Evolutionary conservation across 257 asterid genomes (phyloP).

Genomic region (Gentiana straminea): DNA sequence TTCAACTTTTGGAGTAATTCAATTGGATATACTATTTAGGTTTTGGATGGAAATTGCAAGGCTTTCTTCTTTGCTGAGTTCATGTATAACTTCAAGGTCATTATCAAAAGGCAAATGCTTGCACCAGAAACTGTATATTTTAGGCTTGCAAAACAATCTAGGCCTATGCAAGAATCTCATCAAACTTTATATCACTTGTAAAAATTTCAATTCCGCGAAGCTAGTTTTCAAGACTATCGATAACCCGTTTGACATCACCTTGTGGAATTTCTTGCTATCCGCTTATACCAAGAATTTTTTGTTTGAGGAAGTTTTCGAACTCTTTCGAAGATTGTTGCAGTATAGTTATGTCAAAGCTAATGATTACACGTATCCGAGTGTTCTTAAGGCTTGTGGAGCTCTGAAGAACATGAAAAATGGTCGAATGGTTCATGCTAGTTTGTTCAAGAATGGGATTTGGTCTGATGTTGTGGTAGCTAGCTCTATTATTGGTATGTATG

Average conservation of each 20-base stretch:
- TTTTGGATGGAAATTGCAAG: constrained; percentile 28
- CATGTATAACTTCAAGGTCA: constrained; percentile 23
- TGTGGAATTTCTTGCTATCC: constrained; percentile 66
- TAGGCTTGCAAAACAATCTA: constrained; percentile 44
- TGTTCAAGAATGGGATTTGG: constrained; percentile 43
- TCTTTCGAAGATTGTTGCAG: constrained; percentile 29
- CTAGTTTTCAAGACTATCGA: constrained; percentile 34
- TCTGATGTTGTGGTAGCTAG: constrained; percentile 59
- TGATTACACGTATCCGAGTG: constrained; percentile 62
- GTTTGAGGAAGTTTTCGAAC: constrained; percentile 40
- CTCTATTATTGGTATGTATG: constrained; percentile 46
- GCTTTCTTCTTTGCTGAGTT: constrained; percentile 33
- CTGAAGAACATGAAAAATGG: constrained; percentile 36
- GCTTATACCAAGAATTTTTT: constrained; percentile 46
- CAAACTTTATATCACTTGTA: constrained; percentile 42
- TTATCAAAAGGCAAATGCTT: constrained; percentile 23
- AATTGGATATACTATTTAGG: neutral
- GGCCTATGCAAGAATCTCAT: constrained; percentile 50
- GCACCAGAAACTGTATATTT: constrained; percentile 46
- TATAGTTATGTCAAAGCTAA: constrained; percentile 47
- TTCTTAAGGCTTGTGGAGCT: constrained; percentile 68
- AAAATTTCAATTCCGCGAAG: constrained; percentile 31
- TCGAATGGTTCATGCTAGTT: constrained; percentile 37
- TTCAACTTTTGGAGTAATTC: neutral
- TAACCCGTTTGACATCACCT: constrained; percentile 48